These are phyloP conservation scores for Astrothelium subdiscretum DNA, from an alignment of 495 filamentous ascomycete genomes.

Conservation along the genomic window DNA sequence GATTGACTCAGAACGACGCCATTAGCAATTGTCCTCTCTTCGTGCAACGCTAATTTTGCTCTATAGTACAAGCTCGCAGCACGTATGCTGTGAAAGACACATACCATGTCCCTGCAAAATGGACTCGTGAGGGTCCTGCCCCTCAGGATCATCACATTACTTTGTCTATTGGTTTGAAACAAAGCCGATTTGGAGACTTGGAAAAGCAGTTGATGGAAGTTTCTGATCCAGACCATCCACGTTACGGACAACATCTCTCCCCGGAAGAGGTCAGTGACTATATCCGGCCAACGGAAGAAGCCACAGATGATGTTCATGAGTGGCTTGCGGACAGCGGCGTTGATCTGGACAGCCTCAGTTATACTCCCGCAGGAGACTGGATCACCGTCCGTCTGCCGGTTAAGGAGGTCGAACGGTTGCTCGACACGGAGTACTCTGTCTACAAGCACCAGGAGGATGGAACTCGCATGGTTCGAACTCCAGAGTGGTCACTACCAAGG, in stretches of 20 bases:
- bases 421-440: slow-evolving; percentile 34
- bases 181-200: slow-evolving; percentile 32
- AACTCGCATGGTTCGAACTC: slow-evolving; percentile 26
- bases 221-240: slow-evolving; percentile 31
- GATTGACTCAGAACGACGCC: background rate
- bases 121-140: slow-evolving; percentile 36
- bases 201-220: slow-evolving; percentile 34
- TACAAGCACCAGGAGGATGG: slow-evolving; percentile 31
- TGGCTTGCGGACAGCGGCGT: slow-evolving; percentile 34
- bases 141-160: slow-evolving; percentile 27
- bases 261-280: slow-evolving; percentile 29
- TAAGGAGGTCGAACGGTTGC: slow-evolving; percentile 26
- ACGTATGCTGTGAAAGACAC: slow-evolving; percentile 42
- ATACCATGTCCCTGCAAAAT: slow-evolving; percentile 37
- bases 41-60: background rate
- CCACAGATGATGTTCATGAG: slow-evolving; percentile 26
- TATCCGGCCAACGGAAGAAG: slow-evolving; percentile 26
- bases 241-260: slow-evolving; percentile 35
- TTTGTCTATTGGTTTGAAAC: slow-evolving; percentile 34
- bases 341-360: slow-evolving; percentile 5
- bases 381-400: slow-evolving; percentile 29
- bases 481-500: slow-evolving; percentile 42
- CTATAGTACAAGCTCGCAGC: slow-evolving; percentile 12
- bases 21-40: background rate
- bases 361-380: slow-evolving; percentile 34